Base-by-base conservation (phyloP, 2,329 filamentous ascomycete species). In the Diaporthe sp. region DNA sequence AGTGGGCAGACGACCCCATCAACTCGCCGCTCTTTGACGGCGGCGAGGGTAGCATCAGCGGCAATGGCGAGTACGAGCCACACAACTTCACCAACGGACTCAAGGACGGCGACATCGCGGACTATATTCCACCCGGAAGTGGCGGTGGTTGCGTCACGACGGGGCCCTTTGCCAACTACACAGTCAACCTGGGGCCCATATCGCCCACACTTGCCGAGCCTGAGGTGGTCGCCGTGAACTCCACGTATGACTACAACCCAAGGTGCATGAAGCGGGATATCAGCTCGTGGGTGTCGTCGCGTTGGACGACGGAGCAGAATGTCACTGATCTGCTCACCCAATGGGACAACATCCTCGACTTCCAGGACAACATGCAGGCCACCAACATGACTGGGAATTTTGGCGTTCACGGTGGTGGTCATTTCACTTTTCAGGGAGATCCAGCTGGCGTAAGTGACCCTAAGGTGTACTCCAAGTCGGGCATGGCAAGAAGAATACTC, bases 71-170 rank as follows among this genome's bases (percentile, higher is more conserved):
- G 42, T 82, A 79, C 78, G 77, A 83, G 57, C 79, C 81, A 8
- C 80, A 83, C 58, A 76, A 81, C 0, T 82, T 81, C 20, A 81
- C 81, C 28, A 75, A 82, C 12, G 58, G 58, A 9, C 58, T 61
- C 22, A 61, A 82, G 81, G 79, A 78, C 39, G 77, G 73, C 10
- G 73, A 74, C 42, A 75, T 79, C 1, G 42, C 78, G 22, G 58
- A 61, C n/a, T 44, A 28, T 15, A 61, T 88, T 15, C 86, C 87
- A 0, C 83, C 88, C 0, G 90, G 88, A 10, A 83, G 82, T 2
- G 90, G 90, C 6, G 90, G 90, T 34, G 80, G 79, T 20, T 81
- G 80, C 71, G 76, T 81, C 71, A 77, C 37, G 25, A 76, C 71
- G 17, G 80, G 80, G 25, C 80, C 80, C 8, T 81, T 81, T 67